Percentiles rank a stretch among this genome's conserved stretches.
phyloP scores from a whole-genome alignment of 139 green algal genomes.

The Chlamydomonas sp. region DNA sequence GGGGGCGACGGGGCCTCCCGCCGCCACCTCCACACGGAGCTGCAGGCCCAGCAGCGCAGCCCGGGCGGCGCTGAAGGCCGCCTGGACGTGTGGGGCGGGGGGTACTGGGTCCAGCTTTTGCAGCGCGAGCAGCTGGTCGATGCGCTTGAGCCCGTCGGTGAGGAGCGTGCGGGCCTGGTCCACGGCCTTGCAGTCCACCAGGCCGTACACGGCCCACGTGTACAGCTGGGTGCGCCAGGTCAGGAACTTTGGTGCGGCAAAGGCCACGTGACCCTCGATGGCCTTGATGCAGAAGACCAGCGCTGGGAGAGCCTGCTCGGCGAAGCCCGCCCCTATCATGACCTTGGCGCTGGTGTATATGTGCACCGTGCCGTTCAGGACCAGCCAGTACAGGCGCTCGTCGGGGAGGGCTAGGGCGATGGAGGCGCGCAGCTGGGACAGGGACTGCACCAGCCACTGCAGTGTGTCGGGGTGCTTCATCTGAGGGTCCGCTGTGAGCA shows the following conservation, averaged over 20 bases:
- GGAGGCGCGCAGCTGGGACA: slow-evolving; percentile 49
- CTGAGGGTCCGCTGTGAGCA: slow-evolving; percentile 32
- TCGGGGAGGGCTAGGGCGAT: slow-evolving; percentile 47
- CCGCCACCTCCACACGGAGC: slow-evolving; percentile 46
- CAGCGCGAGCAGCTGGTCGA: slow-evolving; percentile 56
- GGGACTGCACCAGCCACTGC: slow-evolving; percentile 35
- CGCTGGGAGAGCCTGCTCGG: slow-evolving; percentile 57
- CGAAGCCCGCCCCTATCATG: slow-evolving; percentile 55
- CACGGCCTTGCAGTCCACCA: neutral
- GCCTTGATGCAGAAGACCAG: slow-evolving; percentile 60
- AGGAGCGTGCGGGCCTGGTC: slow-evolving; percentile 25
- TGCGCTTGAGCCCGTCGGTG: slow-evolving; percentile 43
- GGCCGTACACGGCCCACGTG: slow-evolving; percentile 23
- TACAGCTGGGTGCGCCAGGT: slow-evolving; percentile 66
- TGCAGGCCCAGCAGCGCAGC: slow-evolving; percentile 50
- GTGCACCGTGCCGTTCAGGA: slow-evolving; percentile 59
- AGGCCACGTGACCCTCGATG: slow-evolving; percentile 59
- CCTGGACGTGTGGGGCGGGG: slow-evolving; percentile 44
- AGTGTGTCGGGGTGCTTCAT: slow-evolving; percentile 57
- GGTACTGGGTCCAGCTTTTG: slow-evolving; percentile 70
- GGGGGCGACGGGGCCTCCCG: neutral
- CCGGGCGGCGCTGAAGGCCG: slow-evolving; percentile 45
- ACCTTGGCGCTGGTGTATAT: slow-evolving; percentile 50
- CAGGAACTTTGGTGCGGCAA: slow-evolving; percentile 58
- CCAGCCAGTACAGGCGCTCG: slow-evolving; percentile 68